phyloP scores from a whole-genome alignment of 2,329 filamentous ascomycete genomes.

The Talaromyces marneffei region DNA sequence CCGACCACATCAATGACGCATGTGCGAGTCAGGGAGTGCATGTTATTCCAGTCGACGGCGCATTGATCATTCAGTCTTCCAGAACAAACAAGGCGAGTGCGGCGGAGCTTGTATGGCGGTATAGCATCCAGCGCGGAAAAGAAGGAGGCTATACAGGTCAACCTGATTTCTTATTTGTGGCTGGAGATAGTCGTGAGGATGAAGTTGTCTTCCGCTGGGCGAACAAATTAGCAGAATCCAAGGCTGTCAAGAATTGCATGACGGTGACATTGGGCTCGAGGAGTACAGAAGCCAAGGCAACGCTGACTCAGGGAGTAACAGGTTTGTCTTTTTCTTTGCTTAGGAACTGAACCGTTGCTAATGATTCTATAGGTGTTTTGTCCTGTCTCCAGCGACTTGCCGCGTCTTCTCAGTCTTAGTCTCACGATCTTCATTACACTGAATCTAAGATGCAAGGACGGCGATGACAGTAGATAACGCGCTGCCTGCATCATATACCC shows the following conservation, averaged over 20 bases:
- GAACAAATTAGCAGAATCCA: constrained; percentile 61
- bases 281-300: constrained; percentile 81
- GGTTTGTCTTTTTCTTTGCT: constrained; percentile 48
- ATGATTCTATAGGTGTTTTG: constrained; percentile 40
- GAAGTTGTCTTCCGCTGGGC: constrained; percentile 95
- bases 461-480: background rate
- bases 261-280: constrained; percentile 82
- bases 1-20: constrained; percentile 90
- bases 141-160: constrained; percentile 30
- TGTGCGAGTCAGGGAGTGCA: constrained; percentile 79
- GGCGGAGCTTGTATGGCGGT: constrained; percentile 65
- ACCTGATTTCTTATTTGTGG: constrained; percentile 81
- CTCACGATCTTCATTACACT: background rate
- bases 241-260: constrained; percentile 61
- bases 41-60: constrained; percentile 72
- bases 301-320: constrained; percentile 84
- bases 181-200: constrained; percentile 87
- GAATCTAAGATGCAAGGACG: background rate
- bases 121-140: constrained; percentile 54
- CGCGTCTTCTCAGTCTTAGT: constrained; percentile 13
- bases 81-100: constrained; percentile 86
- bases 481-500: background rate
- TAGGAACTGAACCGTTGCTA: constrained; percentile 5
- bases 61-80: constrained; percentile 75
- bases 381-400: constrained; percentile 51